Evolutionary conservation across 2,329 filamentous ascomycete species (phyloP).

Genomic region (Cyphellophora attinorum): DNA sequence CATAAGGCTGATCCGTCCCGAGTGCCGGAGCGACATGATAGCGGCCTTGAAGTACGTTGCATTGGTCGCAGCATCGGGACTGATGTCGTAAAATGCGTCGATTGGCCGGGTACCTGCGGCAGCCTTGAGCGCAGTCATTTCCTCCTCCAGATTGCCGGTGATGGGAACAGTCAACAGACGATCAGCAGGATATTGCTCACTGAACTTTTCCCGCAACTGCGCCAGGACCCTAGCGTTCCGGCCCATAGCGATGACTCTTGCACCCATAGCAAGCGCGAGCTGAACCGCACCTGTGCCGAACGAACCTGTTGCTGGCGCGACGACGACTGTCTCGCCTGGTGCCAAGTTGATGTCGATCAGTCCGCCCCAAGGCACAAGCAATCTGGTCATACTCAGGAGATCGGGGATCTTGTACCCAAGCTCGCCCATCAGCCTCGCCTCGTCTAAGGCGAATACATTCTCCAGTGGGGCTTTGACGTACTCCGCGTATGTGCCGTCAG

Average conservation of each 20-base stretch:
- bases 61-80: conserved; percentile 26
- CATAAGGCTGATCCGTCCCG: conserved; percentile 16
- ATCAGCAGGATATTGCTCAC: neutral
- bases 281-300: conserved; percentile 39
- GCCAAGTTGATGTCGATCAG: conserved; percentile 30
- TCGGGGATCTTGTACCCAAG: conserved; percentile 33
- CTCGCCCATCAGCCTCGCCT: conserved; percentile 14
- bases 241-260: conserved; percentile 42
- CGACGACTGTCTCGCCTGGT: conserved; percentile 38
- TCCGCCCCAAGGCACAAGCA: conserved; percentile 34
- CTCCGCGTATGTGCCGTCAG: conserved; percentile 28
- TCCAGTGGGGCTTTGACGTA: conserved; percentile 28
- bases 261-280: conserved; percentile 39
- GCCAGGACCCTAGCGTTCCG: conserved; percentile 23
- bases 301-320: conserved; percentile 39
- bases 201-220: conserved; percentile 2
- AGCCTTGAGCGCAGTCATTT: conserved; percentile 24
- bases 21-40: conserved; percentile 22
- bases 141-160: conserved; percentile 30
- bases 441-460: conserved; percentile 25
- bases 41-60: conserved; percentile 30
- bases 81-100: conserved; percentile 41
- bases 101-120: conserved; percentile 21
- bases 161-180: conserved; percentile 31
- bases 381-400: conserved; percentile 24